A percentile compares a stretch with the other conserved stretches of the same genome.
Conservation (phyloP, 169 alveolate species). For the Theileria sp. region DNA sequence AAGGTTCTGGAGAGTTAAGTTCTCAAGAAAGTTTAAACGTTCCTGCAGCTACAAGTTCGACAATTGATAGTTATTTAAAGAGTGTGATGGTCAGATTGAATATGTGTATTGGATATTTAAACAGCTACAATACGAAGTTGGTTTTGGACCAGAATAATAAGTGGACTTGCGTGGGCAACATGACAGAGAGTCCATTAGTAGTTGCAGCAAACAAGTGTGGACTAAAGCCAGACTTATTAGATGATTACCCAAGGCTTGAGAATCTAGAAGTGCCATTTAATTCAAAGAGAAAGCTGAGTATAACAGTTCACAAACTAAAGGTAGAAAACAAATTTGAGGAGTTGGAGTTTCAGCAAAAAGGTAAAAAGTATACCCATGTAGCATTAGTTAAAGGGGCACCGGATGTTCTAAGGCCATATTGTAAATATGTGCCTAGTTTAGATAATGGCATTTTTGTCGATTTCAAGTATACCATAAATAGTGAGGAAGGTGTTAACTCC, state of each 20-base stretch:
- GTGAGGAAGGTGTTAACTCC: conserved; percentile 18
- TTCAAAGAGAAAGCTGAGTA: conserved; percentile 85
- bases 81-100: conserved; percentile 71
- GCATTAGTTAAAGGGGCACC: conserved; percentile 91
- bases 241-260: conserved; percentile 53
- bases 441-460: conserved; percentile 8
- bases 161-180: conserved; percentile 80
- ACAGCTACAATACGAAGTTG: conserved; percentile 81
- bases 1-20: background rate
- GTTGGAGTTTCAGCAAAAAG: conserved; percentile 26
- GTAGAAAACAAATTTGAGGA: conserved; percentile 64
- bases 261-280: conserved; percentile 86
- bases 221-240: conserved; percentile 57
- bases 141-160: conserved; percentile 50
- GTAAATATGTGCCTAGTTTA: conserved; percentile 22
- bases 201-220: conserved; percentile 89
- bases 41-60: background rate
- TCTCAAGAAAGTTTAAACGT: background rate
- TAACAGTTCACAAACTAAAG: conserved; percentile 81
- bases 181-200: conserved; percentile 89
- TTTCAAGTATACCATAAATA: conserved; percentile 6
- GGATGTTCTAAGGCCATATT: conserved; percentile 67
- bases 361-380: conserved; percentile 74
- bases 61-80: conserved; percentile 11
- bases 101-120: conserved; percentile 82